Percentiles rank a stretch among this genome's conserved stretches.
Conservation (phyloP, 306 rosid genomes). For the Rosa chinensis region DNA sequence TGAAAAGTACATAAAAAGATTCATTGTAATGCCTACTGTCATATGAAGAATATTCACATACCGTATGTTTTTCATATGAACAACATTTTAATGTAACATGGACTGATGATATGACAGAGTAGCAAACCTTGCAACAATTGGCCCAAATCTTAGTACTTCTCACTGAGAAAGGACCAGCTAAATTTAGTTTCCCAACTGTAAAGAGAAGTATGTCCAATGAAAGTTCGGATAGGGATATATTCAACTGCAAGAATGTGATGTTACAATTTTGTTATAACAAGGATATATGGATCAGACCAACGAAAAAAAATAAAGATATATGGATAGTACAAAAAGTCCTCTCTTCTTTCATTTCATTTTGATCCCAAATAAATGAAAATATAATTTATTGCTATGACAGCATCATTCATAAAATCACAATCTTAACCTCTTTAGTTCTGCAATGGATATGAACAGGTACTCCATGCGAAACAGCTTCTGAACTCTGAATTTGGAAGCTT, state of each 20-base stretch:
- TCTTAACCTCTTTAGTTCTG: constrained; percentile 63
- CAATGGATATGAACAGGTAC: constrained; percentile 75
- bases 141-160: constrained; percentile 59
- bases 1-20: not conserved
- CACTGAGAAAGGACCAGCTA: constrained; percentile 87
- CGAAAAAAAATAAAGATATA: constrained; percentile 10
- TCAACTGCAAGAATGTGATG: constrained; percentile 53
- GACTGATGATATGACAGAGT: constrained; percentile 3
- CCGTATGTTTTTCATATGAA: not conserved
- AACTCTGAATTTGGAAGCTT: constrained; percentile 36
- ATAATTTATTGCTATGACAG: constrained; percentile 9
- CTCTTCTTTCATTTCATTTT: not conserved
- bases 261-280: constrained; percentile 28
- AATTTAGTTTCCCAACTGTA: constrained; percentile 62
- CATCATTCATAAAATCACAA: constrained; percentile 27
- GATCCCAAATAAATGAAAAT: not conserved
- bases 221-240: constrained; percentile 67
- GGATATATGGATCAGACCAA: not conserved
- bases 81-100: constrained; percentile 15
- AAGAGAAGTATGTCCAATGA: constrained; percentile 87
- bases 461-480: constrained; percentile 49
- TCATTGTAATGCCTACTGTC: not conserved
- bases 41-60: not conserved
- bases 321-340: constrained; percentile 14
- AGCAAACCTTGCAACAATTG: constrained; percentile 86